These are phyloP conservation scores for Boletus tomentosulus DNA, from an alignment of 768 basidiomycete genomes.

Conservation along the genomic window DNA sequence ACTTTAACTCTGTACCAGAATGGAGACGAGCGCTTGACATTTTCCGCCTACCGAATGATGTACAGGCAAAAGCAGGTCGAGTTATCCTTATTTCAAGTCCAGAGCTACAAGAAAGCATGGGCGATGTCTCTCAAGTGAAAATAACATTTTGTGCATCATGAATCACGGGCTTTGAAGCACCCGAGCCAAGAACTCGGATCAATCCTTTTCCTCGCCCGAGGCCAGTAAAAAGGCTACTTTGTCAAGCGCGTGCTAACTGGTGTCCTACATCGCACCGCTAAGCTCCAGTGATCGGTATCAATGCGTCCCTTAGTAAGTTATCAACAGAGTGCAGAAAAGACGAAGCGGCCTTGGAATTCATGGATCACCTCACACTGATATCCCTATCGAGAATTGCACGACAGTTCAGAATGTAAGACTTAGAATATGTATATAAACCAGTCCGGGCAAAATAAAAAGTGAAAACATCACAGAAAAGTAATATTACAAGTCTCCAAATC, in stretches of 20 bases:
- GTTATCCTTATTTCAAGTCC: not conserved
- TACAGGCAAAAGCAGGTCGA: not conserved
- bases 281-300: no score
- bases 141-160: not conserved
- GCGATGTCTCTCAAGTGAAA: not conserved
- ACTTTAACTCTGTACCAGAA: not conserved
- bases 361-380: slow-evolving; percentile 1
- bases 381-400: not conserved
- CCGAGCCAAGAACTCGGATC: no score
- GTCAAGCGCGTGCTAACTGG: no score
- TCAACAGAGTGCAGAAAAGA: no score
- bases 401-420: not conserved
- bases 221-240: no score
- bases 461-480: not conserved
- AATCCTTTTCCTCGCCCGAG: no score
- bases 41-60: not conserved
- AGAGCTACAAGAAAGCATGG: not conserved
- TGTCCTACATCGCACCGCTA: no score
- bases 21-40: not conserved
- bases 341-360: no score
- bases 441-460: not conserved
- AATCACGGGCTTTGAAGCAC: not conserved
- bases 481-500: slow-evolving; percentile 25
- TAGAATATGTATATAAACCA: not conserved
- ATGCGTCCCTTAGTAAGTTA: no score